Base-by-base conservation (phyloP, 2,329 filamentous ascomycete genomes). In the Pseudogymnoascus sp. region DNA sequence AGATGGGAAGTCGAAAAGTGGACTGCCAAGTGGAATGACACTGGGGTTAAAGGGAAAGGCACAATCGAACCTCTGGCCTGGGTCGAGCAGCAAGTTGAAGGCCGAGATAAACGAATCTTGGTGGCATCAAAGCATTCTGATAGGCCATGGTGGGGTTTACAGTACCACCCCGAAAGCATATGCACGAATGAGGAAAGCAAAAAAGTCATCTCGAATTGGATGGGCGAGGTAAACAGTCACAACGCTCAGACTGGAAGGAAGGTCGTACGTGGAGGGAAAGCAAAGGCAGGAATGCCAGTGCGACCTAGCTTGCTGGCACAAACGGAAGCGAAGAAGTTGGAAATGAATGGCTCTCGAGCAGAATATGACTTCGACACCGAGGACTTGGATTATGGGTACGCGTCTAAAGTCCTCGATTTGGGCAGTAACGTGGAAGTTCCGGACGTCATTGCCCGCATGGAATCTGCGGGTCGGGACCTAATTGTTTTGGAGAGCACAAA, bases 151-250 rank as follows among this genome's bases (percentile, higher is more conserved):
- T 88, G 82, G 79, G 87, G 83, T 1, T 78, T 89, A 6, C 87
- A 89, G 65, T 89, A 88, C 67, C 86, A 90, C 68, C 86, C 87
- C 0, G 87, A 90, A 69, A 89, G 86, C 0, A 79, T 85, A 30
- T 89, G 86, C 71, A 88, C 86, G 35, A 84, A 83, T 33, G 74
- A 77, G 28, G 77, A 79, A 63, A 81, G 83, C 14, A 76, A 71
- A 12, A 72, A 74, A 20, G 70, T 89, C 20, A 75, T 89, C 33
- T 71, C 72, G 41, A 85, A 84, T 63, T 90, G 87, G 86, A 89
- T 86, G 82, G 69, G 70, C 6, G 71, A 78, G 64, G 79, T 79
- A 14, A 72, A 74, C 16, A 63, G 64, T 2, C 85, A 81, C 76
- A 80, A 81, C 63, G 67, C 71, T 33, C 47, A 30, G 9, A 47